phyloP scores from a whole-genome alignment of 2,329 filamentous ascomycete species.

The Penicillium capsulatum region DNA sequence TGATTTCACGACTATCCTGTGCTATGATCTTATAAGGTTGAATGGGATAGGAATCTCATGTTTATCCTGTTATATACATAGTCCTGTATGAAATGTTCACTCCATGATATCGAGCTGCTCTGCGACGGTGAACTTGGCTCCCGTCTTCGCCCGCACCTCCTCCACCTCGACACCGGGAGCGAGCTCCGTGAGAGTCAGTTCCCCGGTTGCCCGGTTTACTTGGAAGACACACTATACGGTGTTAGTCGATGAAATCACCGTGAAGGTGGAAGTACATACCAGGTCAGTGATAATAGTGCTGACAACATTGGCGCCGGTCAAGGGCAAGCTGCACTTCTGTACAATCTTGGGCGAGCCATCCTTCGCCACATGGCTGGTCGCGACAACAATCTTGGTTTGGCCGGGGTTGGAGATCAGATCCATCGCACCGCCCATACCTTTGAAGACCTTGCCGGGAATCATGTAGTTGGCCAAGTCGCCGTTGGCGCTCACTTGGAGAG shows the following conservation, averaged over 20 bases:
- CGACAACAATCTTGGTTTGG: conserved; percentile 67
- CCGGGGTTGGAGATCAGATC: conserved; percentile 68
- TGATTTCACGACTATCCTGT: not conserved
- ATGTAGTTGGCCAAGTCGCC: conserved; percentile 87
- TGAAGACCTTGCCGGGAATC: conserved; percentile 80
- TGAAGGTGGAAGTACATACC: conserved; percentile 44
- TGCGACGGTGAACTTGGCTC: conserved; percentile 62
- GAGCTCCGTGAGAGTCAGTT: conserved; percentile 57
- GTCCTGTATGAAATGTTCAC: too few relatives aligned
- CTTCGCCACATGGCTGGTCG: conserved; percentile 66
- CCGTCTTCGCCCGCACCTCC: conserved; percentile 65
- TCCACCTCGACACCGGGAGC: conserved; percentile 66
- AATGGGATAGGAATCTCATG: too few relatives aligned
- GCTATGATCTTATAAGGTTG: too few relatives aligned
- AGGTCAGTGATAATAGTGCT: conserved; percentile 71
- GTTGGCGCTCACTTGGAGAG: conserved; percentile 71
- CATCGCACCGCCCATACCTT: conserved; percentile 81
- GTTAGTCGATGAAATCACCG: conserved; percentile 2
- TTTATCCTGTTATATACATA: too few relatives aligned
- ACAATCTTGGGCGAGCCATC: conserved; percentile 65
- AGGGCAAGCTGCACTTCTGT: conserved; percentile 58
- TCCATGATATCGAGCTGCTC: conserved; percentile 54
- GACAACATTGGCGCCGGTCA: conserved; percentile 64
- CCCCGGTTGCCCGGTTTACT: conserved; percentile 60
- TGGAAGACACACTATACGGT: conserved; percentile 63